Percentiles rank a stretch among this genome's conserved stretches.
Evolutionary conservation across 495 filamentous ascomycete genomes (phyloP).

Genomic region (Aspergillus biplanus): DNA sequence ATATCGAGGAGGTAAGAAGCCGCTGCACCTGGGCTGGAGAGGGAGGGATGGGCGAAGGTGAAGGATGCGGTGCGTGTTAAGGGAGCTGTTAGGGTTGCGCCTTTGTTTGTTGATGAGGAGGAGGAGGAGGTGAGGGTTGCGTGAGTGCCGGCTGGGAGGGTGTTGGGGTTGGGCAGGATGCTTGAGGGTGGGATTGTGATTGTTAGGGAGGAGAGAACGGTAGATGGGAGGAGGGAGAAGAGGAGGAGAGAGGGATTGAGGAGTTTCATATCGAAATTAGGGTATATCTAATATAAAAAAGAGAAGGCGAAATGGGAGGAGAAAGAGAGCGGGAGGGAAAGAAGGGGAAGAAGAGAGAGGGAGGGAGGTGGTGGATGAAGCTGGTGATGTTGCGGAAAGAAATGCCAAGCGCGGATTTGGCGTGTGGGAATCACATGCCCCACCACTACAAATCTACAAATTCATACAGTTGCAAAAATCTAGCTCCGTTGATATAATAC

Average conservation of each 20-base stretch:
- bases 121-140: constrained; percentile 75
- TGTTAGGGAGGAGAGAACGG: constrained; percentile 34
- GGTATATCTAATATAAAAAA: neutral
- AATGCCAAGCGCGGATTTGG: neutral
- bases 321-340: neutral
- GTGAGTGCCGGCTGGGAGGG: constrained; percentile 52
- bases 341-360: neutral
- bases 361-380: constrained; percentile 5
- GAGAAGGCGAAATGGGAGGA: neutral
- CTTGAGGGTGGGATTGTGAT: constrained; percentile 54
- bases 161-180: constrained; percentile 43
- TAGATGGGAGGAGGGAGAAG: constrained; percentile 17
- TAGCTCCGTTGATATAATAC: neutral
- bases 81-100: constrained; percentile 55
- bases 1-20: constrained; percentile 80
- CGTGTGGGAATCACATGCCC: neutral
- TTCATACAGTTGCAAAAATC: neutral
- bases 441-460: neutral
- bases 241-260: neutral
- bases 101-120: constrained; percentile 38
- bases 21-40: constrained; percentile 16
- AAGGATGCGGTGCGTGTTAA: constrained; percentile 70
- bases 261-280: constrained; percentile 10
- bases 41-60: constrained; percentile 62
- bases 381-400: neutral